phyloP scores from a whole-genome alignment of 306 rosid genomes.

The Oxytropis ochrocephala region DNA sequence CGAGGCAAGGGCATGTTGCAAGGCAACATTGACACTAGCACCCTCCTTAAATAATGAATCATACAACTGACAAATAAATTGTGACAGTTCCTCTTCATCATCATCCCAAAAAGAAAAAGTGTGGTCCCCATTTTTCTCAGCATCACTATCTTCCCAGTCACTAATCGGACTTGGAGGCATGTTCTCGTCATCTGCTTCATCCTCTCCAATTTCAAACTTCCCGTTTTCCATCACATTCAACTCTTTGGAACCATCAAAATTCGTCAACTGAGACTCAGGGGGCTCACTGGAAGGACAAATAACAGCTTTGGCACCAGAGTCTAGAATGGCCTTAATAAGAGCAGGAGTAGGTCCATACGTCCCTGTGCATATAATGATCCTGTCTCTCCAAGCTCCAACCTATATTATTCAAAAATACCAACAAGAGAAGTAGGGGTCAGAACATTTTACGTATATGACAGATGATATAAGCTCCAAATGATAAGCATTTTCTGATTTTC shows the following conservation, averaged over 20 bases:
- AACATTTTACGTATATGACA: constrained; percentile 5
- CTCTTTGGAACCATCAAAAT: constrained; percentile 49
- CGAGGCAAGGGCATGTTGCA: constrained; percentile 75
- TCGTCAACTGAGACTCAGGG: constrained; percentile 49
- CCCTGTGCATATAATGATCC: constrained; percentile 86
- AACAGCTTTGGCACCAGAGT: constrained; percentile 89
- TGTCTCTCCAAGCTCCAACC: constrained; percentile 99
- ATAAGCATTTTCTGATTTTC: neutral
- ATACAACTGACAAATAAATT: constrained; percentile 69
- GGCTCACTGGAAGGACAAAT: constrained; percentile 77
- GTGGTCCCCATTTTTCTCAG: constrained; percentile 48
- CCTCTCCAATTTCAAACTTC: constrained; percentile 89
- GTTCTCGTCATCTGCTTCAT: constrained; percentile 71
- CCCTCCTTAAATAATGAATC: constrained; percentile 81
- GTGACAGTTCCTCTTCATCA: constrained; percentile 78
- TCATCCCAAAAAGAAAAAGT: constrained; percentile 49
- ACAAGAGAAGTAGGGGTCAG: neutral
- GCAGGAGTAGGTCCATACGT: constrained; percentile 68
- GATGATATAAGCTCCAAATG: neutral
- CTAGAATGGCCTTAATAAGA: constrained; percentile 74
- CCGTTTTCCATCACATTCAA: constrained; percentile 58
- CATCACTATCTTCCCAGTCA: constrained; percentile 96
- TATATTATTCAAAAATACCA: constrained; percentile 30
- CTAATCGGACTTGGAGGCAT: constrained; percentile 70
- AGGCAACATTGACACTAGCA: constrained; percentile 55